These are phyloP conservation scores for Mycena maculata DNA, from an alignment of 768 basidiomycete genomes.

Conservation along the genomic window DNA sequence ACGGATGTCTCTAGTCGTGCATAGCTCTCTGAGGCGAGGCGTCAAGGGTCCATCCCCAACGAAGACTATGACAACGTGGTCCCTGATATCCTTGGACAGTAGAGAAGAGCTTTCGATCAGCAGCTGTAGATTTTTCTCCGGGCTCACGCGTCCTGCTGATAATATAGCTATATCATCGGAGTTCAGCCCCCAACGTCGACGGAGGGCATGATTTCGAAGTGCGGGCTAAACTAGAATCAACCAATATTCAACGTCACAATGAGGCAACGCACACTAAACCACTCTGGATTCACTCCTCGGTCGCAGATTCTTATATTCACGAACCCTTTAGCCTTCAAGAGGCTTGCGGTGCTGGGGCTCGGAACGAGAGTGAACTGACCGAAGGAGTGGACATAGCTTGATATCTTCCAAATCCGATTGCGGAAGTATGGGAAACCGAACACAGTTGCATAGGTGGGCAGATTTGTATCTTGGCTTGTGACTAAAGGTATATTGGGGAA, in stretches of 20 bases:
- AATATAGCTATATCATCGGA: background rate
- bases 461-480: slow-evolving; percentile 22
- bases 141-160: background rate
- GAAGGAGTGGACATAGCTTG: slow-evolving; percentile 24
- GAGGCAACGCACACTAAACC: slow-evolving; percentile 5
- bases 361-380: slow-evolving; percentile 15
- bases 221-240: background rate
- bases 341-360: slow-evolving; percentile 11
- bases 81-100: background rate
- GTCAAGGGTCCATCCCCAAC: background rate
- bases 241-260: background rate
- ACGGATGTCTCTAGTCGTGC: slow-evolving; percentile 1
- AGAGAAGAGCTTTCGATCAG: background rate
- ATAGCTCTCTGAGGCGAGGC: background rate
- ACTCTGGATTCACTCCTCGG: background rate
- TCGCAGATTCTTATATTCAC: slow-evolving; percentile 2
- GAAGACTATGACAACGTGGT: background rate
- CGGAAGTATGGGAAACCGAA: slow-evolving; percentile 22
- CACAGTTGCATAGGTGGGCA: slow-evolving; percentile 16
- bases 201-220: background rate
- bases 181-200: background rate
- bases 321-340: background rate
- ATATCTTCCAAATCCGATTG: background rate
- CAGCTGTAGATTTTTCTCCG: slow-evolving; percentile 1
- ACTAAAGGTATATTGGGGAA: slow-evolving; percentile 31